Conservation (phyloP, 2,329 filamentous ascomycete species). For the Colletotrichum somersetense region DNA sequence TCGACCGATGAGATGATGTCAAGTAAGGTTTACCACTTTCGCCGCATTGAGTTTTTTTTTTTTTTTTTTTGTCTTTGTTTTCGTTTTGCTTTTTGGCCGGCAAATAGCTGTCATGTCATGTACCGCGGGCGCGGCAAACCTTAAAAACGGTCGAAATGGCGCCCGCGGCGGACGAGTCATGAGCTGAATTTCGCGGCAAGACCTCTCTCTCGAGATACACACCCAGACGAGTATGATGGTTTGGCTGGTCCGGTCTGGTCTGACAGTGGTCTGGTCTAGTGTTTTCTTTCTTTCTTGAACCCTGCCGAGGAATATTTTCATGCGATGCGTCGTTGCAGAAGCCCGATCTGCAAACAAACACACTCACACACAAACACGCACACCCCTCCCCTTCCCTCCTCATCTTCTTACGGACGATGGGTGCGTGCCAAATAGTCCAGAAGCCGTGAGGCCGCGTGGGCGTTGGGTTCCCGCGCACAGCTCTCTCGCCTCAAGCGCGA, state of each 20-base stretch:
- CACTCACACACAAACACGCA: too few relatives aligned
- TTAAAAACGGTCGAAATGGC: slow-evolving; percentile 32
- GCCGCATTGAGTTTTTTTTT: neutral
- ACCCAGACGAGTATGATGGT: neutral
- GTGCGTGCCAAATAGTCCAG: neutral
- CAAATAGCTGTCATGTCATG: slow-evolving; percentile 25
- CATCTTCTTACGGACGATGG: neutral
- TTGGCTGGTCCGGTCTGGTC: slow-evolving; percentile 24
- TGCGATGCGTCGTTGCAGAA: slow-evolving; percentile 4
- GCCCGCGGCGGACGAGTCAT: slow-evolving; percentile 35
- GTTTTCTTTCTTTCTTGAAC: neutral
- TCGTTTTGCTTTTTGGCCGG: slow-evolving; percentile 19
- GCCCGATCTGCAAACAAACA: neutral
- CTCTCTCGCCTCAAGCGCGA: slow-evolving; percentile 10
- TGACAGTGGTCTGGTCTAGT: slow-evolving; percentile 35
- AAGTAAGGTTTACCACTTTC: neutral
- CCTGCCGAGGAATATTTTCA: slow-evolving; percentile 7
- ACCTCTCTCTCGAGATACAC: slow-evolving; percentile 15
- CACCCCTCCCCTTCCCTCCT: neutral
- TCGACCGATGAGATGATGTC: slow-evolving; percentile 9
- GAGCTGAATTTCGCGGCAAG: slow-evolving; percentile 22
- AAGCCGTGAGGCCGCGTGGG: neutral
- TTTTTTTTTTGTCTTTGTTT: neutral
- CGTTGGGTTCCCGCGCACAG: slow-evolving; percentile 12
- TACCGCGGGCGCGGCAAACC: slow-evolving; percentile 32